Conservation (phyloP, 305 asterid species). For the Fraxinus nigra region DNA sequence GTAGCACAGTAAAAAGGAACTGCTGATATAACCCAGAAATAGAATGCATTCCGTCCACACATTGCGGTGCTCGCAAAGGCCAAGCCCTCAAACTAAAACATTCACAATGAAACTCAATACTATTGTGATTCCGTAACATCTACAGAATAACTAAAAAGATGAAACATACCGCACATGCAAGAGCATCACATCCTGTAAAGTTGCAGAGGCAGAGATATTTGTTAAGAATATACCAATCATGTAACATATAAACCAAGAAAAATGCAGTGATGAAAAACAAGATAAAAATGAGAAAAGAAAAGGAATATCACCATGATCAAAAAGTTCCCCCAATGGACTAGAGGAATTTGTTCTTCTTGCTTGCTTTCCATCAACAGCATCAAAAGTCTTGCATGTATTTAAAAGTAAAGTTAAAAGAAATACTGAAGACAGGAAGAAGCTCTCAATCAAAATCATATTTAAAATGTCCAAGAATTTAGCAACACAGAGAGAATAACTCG, state of each 20-base stretch:
- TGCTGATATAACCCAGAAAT: constrained; percentile 92
- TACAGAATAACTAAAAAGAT: constrained; percentile 17
- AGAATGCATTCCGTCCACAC: constrained; percentile 75
- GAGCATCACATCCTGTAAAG: constrained; percentile 93
- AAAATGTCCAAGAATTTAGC: background rate
- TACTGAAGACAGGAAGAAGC: constrained; percentile 12
- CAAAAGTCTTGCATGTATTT: constrained; percentile 63
- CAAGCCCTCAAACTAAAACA: constrained; percentile 64
- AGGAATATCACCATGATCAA: constrained; percentile 73
- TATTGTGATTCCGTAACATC: background rate
- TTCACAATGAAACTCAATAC: constrained; percentile 12
- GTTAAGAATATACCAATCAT: constrained; percentile 27
- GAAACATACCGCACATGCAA: constrained; percentile 88
- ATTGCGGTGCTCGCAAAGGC: constrained; percentile 75
- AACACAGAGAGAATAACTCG: background rate
- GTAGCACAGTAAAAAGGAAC: constrained; percentile 83
- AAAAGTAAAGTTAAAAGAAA: background rate
- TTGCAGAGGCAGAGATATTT: constrained; percentile 24
- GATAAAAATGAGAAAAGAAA: background rate
- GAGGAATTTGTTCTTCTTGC: constrained; percentile 94
- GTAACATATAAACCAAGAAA: constrained; percentile 10
- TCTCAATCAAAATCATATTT: constrained; percentile 16
- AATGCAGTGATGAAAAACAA: constrained; percentile 9
- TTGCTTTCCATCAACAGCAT: constrained; percentile 98
- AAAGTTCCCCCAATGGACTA: constrained; percentile 94